Evolutionary conservation across 352 stramenopile genomes (phyloP).

Genomic region (Pythium plurisporium): DNA sequence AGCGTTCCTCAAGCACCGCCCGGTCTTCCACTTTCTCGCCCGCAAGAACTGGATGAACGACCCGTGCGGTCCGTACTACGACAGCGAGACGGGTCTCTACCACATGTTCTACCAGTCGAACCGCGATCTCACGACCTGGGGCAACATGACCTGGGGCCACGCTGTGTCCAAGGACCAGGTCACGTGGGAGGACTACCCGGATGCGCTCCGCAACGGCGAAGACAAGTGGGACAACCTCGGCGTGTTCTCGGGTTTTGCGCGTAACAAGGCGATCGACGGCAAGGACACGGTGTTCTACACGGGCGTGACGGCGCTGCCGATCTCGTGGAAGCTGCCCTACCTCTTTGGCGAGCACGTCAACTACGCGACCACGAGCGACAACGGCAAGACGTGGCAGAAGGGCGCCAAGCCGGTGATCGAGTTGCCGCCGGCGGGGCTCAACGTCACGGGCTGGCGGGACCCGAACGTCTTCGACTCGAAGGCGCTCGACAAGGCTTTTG

Average conservation of each 20-base stretch:
- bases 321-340: conserved; percentile 48
- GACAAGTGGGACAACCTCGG: conserved; percentile 67
- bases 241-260: conserved; percentile 69
- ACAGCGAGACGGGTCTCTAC: conserved; percentile 51
- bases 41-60: conserved; percentile 85
- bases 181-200: conserved; percentile 61
- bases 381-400: conserved; percentile 61
- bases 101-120: conserved; percentile 84
- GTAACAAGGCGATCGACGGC: conserved; percentile 48
- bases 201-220: conserved; percentile 46
- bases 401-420: conserved; percentile 43
- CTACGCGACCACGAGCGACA: conserved; percentile 54
- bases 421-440: conserved; percentile 36
- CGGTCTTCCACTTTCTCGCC: conserved; percentile 54
- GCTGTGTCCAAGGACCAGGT: conserved; percentile 68
- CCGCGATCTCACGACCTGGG: conserved; percentile 48
- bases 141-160: conserved; percentile 79
- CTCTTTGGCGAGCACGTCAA: conserved; percentile 65
- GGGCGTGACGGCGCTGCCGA: conserved; percentile 40
- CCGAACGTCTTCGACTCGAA: conserved; percentile 56
- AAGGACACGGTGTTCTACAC: conserved; percentile 73
- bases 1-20: conserved; percentile 55
- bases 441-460: conserved; percentile 65
- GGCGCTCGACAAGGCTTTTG: conserved; percentile 40
- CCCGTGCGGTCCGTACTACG: conserved; percentile 70